Conservation (phyloP, 2,329 filamentous ascomycete species). For the Cladophialophora exuberans region DNA sequence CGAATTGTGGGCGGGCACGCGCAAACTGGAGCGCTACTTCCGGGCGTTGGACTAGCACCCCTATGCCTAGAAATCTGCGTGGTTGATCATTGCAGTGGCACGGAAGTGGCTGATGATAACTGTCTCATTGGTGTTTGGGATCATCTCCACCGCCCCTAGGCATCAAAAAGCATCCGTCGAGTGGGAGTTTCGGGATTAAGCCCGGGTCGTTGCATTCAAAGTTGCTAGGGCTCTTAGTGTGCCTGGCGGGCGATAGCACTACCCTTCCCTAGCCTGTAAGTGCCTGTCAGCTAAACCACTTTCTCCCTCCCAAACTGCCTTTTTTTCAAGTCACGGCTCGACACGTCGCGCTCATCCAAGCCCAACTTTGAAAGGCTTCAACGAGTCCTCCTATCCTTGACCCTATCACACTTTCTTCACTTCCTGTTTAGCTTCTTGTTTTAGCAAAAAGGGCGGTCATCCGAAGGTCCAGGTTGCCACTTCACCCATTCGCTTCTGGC, state of each 20-base stretch:
- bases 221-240: conserved; percentile 4
- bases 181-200: neutral
- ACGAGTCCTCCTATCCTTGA: conserved; percentile 14
- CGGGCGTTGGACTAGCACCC: conserved; percentile 6
- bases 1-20: no score
- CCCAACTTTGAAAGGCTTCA: conserved; percentile 8
- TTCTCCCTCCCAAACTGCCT: conserved; percentile 9
- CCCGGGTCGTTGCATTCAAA: neutral
- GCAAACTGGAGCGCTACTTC: no score
- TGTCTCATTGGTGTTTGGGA: conserved; percentile 21
- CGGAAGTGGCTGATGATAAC: conserved; percentile 5
- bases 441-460: conserved; percentile 9
- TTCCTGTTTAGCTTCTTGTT: conserved; percentile 25
- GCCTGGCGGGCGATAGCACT: conserved; percentile 8
- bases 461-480: conserved; percentile 1
- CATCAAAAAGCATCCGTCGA: neutral
- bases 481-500: conserved; percentile 6
- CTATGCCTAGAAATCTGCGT: neutral
- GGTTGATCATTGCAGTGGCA: no score
- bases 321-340: conserved; percentile 26
- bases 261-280: no score
- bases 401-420: conserved; percentile 14
- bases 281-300: conserved; percentile 9
- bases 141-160: neutral
- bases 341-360: conserved; percentile 27